Evolutionary conservation across 2,329 filamentous ascomycete genomes (phyloP).

Genomic region (Aureobasidium zeae): DNA sequence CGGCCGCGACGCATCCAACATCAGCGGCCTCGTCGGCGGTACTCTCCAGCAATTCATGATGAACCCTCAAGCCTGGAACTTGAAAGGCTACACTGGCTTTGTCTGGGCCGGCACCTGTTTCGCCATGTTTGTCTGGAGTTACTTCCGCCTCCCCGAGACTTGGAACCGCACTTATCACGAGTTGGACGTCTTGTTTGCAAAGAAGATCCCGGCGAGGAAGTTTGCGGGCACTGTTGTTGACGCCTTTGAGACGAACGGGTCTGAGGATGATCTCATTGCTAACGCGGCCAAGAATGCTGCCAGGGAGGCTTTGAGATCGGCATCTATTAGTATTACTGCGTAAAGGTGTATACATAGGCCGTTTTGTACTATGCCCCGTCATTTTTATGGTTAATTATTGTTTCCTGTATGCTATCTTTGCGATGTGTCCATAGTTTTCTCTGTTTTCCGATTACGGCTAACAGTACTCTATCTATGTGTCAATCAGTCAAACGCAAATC

Average conservation of each 20-base stretch:
- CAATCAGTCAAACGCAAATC: too few relatives aligned
- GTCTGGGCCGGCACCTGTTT: conserved; percentile 31
- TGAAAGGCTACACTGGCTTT: conserved; percentile 35
- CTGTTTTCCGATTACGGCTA: too few relatives aligned
- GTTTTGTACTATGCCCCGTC: too few relatives aligned
- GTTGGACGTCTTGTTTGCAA: conserved; percentile 36
- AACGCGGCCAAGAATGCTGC: neutral
- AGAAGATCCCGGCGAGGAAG: conserved; percentile 20
- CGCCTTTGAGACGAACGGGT: neutral
- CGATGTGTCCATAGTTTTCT: too few relatives aligned
- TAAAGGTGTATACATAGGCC: too few relatives aligned
- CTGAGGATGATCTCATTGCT: neutral
- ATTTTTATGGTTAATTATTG: too few relatives aligned
- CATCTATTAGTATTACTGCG: neutral
- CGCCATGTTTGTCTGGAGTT: conserved; percentile 30
- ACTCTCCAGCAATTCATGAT: conserved; percentile 35
- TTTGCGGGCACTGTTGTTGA: neutral
- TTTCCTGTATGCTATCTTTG: too few relatives aligned
- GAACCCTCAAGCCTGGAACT: conserved; percentile 33
- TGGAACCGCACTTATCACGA: conserved; percentile 34
- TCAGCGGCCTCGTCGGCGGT: conserved; percentile 32
- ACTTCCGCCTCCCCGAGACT: conserved; percentile 33
- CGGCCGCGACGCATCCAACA: conserved; percentile 33
- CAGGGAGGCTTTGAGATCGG: neutral
- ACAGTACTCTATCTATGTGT: too few relatives aligned